phyloP scores from a whole-genome alignment of 2,329 filamentous ascomycete genomes.

The Helotiales sp. region DNA sequence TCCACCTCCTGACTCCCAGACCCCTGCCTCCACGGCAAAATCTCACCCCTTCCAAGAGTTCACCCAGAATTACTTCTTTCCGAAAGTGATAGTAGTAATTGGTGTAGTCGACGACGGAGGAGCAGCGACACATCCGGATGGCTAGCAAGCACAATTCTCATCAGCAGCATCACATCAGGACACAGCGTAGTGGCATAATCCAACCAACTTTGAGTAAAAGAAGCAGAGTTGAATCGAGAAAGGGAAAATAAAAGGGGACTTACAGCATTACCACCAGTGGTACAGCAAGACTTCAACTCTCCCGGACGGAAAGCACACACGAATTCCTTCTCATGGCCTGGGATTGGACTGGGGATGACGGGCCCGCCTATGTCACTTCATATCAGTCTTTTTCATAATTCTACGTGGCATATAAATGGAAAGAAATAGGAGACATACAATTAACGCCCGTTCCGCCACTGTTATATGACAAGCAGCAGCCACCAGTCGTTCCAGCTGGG shows the following conservation, averaged over 20 bases:
- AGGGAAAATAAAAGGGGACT: neutral
- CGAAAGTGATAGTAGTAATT: neutral
- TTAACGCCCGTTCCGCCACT: neutral
- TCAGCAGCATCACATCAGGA: too few species aligned
- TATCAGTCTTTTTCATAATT: too few species aligned
- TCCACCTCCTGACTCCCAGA: too few species aligned
- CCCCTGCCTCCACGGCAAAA: neutral
- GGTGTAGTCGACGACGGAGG: neutral
- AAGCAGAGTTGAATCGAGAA: neutral
- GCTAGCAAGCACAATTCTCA: too few species aligned
- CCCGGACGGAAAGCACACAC: neutral
- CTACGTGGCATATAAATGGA: too few species aligned
- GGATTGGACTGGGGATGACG: neutral
- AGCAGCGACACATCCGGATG: neutral
- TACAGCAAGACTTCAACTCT: neutral
- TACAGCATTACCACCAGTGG: neutral
- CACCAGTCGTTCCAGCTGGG: neutral
- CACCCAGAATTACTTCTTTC: too few species aligned
- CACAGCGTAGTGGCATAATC: neutral
- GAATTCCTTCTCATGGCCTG: neutral
- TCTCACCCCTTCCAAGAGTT: neutral
- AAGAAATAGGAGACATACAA: neutral
- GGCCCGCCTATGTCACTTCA: neutral
- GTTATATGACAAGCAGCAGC: neutral
- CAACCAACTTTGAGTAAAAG: neutral